phyloP scores from a whole-genome alignment of 176 grass and related monocot genomes.

The Carex cristatella region DNA sequence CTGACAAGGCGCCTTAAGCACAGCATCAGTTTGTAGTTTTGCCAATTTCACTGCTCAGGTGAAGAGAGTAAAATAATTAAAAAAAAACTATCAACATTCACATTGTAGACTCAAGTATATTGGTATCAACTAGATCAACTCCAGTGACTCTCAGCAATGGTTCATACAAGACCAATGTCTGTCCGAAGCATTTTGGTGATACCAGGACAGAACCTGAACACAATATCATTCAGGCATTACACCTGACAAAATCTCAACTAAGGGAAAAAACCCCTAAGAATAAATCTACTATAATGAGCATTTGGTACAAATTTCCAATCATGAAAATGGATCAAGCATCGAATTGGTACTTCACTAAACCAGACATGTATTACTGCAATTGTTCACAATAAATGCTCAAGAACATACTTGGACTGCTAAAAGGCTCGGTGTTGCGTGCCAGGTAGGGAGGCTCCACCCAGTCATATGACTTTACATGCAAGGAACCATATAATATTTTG shows the following conservation, averaged over 20 bases:
- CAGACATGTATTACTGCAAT: neutral
- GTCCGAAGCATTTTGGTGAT: neutral
- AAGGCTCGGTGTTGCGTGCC: conserved; percentile 37
- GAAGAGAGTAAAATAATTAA: neutral
- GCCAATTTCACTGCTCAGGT: conserved; percentile 48
- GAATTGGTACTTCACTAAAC: neutral
- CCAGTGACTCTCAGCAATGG: neutral
- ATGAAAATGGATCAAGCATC: neutral
- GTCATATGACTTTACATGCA: conserved; percentile 96
- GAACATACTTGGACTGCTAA: conserved; percentile 26
- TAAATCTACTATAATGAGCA: neutral
- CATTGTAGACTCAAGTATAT: conserved; percentile 6
- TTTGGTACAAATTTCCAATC: neutral
- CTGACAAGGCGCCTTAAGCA: conserved; percentile 33
- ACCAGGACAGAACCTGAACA: neutral
- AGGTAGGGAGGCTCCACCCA: conserved; percentile 63
- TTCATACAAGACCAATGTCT: neutral
- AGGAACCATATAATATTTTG: conserved; percentile 88
- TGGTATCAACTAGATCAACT: neutral
- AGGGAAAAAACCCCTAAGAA: neutral
- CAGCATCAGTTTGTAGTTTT: conserved; percentile 56
- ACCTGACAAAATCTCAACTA: neutral
- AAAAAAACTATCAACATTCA: neutral
- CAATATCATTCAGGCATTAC: neutral
- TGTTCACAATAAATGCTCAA: conserved; percentile 1